phyloP scores from a whole-genome alignment of 2,329 filamentous ascomycete species.

The Didymellaceae sp. region DNA sequence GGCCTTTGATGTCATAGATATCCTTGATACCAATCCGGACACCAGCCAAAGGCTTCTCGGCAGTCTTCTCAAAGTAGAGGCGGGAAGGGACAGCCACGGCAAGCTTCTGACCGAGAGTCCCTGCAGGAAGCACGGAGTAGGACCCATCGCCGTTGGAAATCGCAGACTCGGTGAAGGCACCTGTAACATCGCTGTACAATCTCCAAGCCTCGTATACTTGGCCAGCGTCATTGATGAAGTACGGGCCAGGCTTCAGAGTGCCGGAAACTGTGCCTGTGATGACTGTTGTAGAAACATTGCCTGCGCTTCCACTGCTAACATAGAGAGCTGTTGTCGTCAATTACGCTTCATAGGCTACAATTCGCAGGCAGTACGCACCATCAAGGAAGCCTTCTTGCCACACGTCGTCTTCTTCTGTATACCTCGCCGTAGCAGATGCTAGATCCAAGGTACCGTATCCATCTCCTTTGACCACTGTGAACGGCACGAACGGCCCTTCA shows the following conservation, averaged over 20 bases:
- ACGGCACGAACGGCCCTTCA: slow-evolving; percentile 42
- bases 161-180: slow-evolving; percentile 58
- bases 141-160: slow-evolving; percentile 49
- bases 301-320: slow-evolving; percentile 20
- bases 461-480: slow-evolving; percentile 48
- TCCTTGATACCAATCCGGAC: slow-evolving; percentile 69
- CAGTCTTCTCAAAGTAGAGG: slow-evolving; percentile 62
- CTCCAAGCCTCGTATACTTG: slow-evolving; percentile 57
- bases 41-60: slow-evolving; percentile 64
- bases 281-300: slow-evolving; percentile 25
- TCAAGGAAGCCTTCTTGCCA: slow-evolving; percentile 51
- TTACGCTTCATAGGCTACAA: not conserved
- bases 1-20: slow-evolving; percentile 64
- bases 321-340: slow-evolving; percentile 29
- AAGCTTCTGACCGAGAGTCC: slow-evolving; percentile 48
- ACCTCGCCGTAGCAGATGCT: slow-evolving; percentile 32
- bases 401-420: slow-evolving; percentile 49
- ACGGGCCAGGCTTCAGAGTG: slow-evolving; percentile 55
- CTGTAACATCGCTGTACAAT: slow-evolving; percentile 58
- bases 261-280: slow-evolving; percentile 25
- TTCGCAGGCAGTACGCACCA: slow-evolving; percentile 21
- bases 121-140: slow-evolving; percentile 52
- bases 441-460: slow-evolving; percentile 30
- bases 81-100: slow-evolving; percentile 62
- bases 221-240: slow-evolving; percentile 57